Evolutionary conservation across 2,329 filamentous ascomycete species (phyloP).

Genomic region (Epichloe baconii): DNA sequence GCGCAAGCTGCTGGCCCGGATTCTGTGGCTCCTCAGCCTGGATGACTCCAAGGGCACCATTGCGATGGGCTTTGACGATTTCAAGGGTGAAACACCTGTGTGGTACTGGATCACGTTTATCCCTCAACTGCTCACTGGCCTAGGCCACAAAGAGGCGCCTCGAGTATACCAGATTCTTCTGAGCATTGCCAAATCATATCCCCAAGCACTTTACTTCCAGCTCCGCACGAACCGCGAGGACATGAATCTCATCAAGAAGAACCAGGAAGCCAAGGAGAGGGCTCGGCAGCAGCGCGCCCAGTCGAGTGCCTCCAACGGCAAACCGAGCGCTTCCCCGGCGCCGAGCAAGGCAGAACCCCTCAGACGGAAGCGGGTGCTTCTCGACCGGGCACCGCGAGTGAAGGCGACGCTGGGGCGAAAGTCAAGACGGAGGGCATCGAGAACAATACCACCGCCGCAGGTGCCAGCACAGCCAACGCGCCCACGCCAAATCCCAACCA

Average conservation of each 20-base stretch:
- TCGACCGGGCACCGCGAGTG: slow-evolving; percentile 39
- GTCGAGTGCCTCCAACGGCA: slow-evolving; percentile 29
- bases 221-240: slow-evolving; percentile 89
- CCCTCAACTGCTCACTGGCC: slow-evolving; percentile 81
- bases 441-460: slow-evolving; percentile 13
- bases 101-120: slow-evolving; percentile 99
- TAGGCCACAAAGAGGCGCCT: slow-evolving; percentile 81
- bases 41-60: slow-evolving; percentile 79
- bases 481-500: slow-evolving; percentile 19
- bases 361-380: slow-evolving; percentile 25
- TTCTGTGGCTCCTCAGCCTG: slow-evolving; percentile 88
- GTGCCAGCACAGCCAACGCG: slow-evolving; percentile 14
- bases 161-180: slow-evolving; percentile 76
- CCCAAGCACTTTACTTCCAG: slow-evolving; percentile 92
- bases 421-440: slow-evolving; percentile 33
- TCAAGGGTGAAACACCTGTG: slow-evolving; percentile 91
- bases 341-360: slow-evolving; percentile 39
- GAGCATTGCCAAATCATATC: slow-evolving; percentile 91
- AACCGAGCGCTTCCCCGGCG: slow-evolving; percentile 33
- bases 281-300: slow-evolving; percentile 37
- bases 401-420: slow-evolving; percentile 26
- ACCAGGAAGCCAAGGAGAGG: slow-evolving; percentile 63
- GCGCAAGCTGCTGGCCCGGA: slow-evolving; percentile 80
- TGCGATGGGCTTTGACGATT: slow-evolving; percentile 79
- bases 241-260: slow-evolving; percentile 83